These are phyloP conservation scores for Spiraea crenata DNA, from an alignment of 331 rosid species.

Conservation along the genomic window DNA sequence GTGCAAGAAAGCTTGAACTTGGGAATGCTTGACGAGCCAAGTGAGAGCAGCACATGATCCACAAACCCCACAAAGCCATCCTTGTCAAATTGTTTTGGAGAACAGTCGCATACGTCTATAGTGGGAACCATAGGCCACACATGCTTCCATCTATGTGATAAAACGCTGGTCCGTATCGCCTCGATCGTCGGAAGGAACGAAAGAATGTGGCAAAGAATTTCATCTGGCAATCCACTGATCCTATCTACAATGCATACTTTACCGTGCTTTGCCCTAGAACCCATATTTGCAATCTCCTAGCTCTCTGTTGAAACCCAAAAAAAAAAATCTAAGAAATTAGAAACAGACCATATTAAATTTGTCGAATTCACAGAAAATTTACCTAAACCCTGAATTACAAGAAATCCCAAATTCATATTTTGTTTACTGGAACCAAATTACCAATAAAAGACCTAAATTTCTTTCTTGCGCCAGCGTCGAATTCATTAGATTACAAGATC, in stretches of 20 bases:
- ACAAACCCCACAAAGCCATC: neutral
- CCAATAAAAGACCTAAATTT: no score
- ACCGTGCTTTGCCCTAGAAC: neutral
- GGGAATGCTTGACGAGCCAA: neutral
- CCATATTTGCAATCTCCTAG: neutral
- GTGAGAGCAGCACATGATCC: neutral
- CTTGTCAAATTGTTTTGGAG: neutral
- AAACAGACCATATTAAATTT: no score
- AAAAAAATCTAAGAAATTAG: no score
- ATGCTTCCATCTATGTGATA: conserved; percentile 4
- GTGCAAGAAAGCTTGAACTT: neutral
- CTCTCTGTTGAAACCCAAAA: no score
- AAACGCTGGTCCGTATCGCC: neutral
- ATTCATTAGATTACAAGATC: no score
- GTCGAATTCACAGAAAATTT: no score
- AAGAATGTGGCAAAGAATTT: neutral
- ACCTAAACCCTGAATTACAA: no score
- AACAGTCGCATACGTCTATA: neutral
- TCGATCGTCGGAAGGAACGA: neutral
- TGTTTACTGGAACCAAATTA: no score
- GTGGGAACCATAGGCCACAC: neutral
- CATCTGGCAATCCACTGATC: conserved; percentile 4
- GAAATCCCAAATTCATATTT: no score
- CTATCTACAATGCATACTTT: neutral
- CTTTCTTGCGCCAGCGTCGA: no score